Evolutionary conservation across 2,329 filamentous ascomycete species (phyloP).

Genomic region (Sporothrix variecibatus): DNA sequence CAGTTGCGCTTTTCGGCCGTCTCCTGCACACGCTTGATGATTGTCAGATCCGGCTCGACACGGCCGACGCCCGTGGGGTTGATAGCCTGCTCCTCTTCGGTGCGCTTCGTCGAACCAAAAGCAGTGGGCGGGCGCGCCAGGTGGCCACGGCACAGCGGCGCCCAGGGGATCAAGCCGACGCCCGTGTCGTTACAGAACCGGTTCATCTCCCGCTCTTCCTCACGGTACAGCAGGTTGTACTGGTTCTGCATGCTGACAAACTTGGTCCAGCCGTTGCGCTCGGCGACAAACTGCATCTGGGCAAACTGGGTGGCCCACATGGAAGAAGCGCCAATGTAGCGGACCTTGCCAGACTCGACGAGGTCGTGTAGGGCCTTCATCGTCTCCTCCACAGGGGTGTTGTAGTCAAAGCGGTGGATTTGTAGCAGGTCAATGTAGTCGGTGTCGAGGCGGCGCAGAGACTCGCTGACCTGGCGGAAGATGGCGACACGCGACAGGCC

Average conservation of each 20-base stretch:
- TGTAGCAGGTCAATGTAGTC: slow-evolving; percentile 58
- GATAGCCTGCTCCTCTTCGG: slow-evolving; percentile 25
- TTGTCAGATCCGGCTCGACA: slow-evolving; percentile 31
- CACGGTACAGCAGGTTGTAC: slow-evolving; percentile 55
- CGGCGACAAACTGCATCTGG: slow-evolving; percentile 51
- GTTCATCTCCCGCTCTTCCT: slow-evolving; percentile 52
- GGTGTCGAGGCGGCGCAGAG: slow-evolving; percentile 54
- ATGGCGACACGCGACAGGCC: slow-evolving; percentile 63
- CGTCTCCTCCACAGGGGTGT: slow-evolving; percentile 54
- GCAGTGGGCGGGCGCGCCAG: slow-evolving; percentile 36
- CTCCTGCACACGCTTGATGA: slow-evolving; percentile 32
- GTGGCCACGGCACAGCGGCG: slow-evolving; percentile 38
- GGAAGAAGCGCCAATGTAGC: slow-evolving; percentile 48
- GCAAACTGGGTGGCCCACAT: slow-evolving; percentile 50
- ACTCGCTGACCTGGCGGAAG: slow-evolving; percentile 64
- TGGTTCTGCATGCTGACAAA: slow-evolving; percentile 59
- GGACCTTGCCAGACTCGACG: slow-evolving; percentile 53
- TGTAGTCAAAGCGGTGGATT: slow-evolving; percentile 57
- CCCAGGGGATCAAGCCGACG: slow-evolving; percentile 44
- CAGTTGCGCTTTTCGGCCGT: slow-evolving; percentile 29
- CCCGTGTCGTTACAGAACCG: slow-evolving; percentile 39
- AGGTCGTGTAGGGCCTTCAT: slow-evolving; percentile 61
- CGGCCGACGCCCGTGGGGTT: slow-evolving; percentile 23
- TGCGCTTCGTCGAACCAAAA: slow-evolving; percentile 23
- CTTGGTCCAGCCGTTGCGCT: slow-evolving; percentile 55